These are phyloP conservation scores for Suhomyces bokatorum DNA, from an alignment of 1,139 yeast species.

Conservation along the genomic window DNA sequence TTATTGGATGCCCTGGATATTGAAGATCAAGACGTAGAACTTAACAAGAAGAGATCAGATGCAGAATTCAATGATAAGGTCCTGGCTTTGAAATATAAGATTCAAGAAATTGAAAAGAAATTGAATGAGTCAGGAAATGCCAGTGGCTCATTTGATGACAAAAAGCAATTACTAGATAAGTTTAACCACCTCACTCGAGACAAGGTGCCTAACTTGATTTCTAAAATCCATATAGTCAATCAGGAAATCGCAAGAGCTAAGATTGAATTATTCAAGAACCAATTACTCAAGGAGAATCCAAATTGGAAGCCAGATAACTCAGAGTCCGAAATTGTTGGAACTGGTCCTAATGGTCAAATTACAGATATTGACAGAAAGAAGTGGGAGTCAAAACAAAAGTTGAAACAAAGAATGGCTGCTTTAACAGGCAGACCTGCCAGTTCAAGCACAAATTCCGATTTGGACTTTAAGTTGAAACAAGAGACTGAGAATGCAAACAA, in stretches of 20 bases:
- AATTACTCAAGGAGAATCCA: slow-evolving; percentile 64
- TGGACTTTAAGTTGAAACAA: slow-evolving; percentile 56
- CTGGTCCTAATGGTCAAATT: slow-evolving; percentile 82
- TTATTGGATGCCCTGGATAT: slow-evolving; percentile 72
- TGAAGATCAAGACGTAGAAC: slow-evolving; percentile 53
- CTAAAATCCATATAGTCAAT: slow-evolving; percentile 62
- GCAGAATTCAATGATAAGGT: slow-evolving; percentile 49
- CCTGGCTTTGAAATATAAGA: slow-evolving; percentile 61
- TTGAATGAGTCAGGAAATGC: slow-evolving; percentile 32
- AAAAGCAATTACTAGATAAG: slow-evolving; percentile 46
- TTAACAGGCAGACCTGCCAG: slow-evolving; percentile 69
- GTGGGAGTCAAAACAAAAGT: slow-evolving; percentile 72
- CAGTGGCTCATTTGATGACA: slow-evolving; percentile 39
- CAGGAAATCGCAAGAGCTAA: slow-evolving; percentile 68
- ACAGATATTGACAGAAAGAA: slow-evolving; percentile 80
- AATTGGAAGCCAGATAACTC: slow-evolving; percentile 48
- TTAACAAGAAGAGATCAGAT: slow-evolving; percentile 21
- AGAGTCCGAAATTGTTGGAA: slow-evolving; percentile 61
- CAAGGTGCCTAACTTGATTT: slow-evolving; percentile 66
- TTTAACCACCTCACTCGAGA: slow-evolving; percentile 59
- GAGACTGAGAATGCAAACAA: slow-evolving; percentile 55
- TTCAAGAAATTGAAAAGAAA: slow-evolving; percentile 54
- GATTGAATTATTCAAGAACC: slow-evolving; percentile 58
- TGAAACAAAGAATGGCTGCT: slow-evolving; percentile 87
- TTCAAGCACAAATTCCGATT: slow-evolving; percentile 44